Percentiles rank a stretch among this genome's conserved stretches.
Evolutionary conservation across 108 stramenopile species (phyloP).

Genomic region (Schizochytrium sp.): DNA sequence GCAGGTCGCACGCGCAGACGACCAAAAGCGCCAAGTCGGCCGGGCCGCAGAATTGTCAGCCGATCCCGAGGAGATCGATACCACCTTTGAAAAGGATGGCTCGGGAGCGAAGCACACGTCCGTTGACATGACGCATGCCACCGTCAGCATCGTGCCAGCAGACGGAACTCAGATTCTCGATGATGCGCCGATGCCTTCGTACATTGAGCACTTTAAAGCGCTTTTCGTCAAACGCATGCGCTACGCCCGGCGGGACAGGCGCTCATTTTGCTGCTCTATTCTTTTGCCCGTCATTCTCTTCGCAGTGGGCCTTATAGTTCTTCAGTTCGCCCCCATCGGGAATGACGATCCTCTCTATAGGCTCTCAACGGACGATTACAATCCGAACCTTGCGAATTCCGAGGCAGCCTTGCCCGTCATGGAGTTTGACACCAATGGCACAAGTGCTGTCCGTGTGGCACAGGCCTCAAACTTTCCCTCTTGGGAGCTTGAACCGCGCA

Average conservation of each 20-base stretch:
- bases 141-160: not conserved
- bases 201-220: not conserved
- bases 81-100: not conserved
- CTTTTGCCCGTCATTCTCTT: constrained; percentile 27
- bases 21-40: not conserved
- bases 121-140: no score
- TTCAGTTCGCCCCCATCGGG: not conserved
- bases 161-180: not conserved
- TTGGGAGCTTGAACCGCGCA: not conserved
- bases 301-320: not conserved
- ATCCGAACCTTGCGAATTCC: not conserved
- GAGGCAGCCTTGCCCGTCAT: not conserved
- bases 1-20: constrained; percentile 6
- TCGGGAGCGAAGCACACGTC: not conserved
- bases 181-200: not conserved
- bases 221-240: constrained; percentile 22
- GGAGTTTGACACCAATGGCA: not conserved
- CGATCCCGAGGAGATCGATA: not conserved
- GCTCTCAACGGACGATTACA: constrained; percentile 4
- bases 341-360: not conserved
- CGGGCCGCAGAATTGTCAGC: not conserved
- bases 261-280: not conserved
- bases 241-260: constrained; percentile 14
- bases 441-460: not conserved
- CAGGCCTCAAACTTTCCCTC: not conserved